Percentiles rank a stretch among this genome's conserved stretches.
phyloP scores from a whole-genome alignment of 176 grass and related monocot species.

The Alopecurus myosuroides region DNA sequence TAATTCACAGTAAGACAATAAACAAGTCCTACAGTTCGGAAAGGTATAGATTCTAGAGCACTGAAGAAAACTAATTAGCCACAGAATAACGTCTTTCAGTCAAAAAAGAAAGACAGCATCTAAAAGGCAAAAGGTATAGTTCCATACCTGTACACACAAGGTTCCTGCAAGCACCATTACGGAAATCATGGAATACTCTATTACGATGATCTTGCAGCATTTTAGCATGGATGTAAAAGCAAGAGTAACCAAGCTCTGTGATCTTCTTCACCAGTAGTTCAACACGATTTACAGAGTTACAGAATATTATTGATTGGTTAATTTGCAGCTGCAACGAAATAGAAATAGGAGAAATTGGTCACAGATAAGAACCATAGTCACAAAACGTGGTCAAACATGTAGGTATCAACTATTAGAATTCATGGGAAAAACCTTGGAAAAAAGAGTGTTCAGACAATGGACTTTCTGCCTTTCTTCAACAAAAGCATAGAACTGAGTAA shows the following conservation, averaged over 20 bases:
- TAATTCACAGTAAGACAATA: neutral
- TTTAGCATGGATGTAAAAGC: constrained; percentile 99
- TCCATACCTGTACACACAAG: constrained; percentile 85
- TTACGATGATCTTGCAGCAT: constrained; percentile 98
- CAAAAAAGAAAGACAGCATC: neutral
- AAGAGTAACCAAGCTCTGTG: constrained; percentile 89
- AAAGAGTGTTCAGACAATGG: constrained; percentile 91
- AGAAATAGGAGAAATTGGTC: neutral
- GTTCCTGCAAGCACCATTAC: constrained; percentile 93
- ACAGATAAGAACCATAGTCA: neutral
- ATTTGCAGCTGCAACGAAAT: constrained; percentile 86
- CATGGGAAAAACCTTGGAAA: constrained; percentile 61
- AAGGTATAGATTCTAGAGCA: neutral
- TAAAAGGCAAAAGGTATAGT: constrained; percentile 4
- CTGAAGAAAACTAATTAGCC: neutral
- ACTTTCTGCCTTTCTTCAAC: constrained; percentile 97
- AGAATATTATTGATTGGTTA: constrained; percentile 97
- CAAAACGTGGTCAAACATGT: neutral
- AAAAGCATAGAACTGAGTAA: constrained; percentile 89
- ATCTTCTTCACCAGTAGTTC: constrained; percentile 95
- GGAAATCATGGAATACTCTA: constrained; percentile 94
- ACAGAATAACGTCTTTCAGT: constrained; percentile 4
- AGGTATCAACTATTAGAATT: constrained; percentile 10
- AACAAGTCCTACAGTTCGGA: neutral
- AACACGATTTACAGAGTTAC: constrained; percentile 94